Conservation (phyloP, 2,329 filamentous ascomycete species). For the Lasiodiplodia theobromae region DNA sequence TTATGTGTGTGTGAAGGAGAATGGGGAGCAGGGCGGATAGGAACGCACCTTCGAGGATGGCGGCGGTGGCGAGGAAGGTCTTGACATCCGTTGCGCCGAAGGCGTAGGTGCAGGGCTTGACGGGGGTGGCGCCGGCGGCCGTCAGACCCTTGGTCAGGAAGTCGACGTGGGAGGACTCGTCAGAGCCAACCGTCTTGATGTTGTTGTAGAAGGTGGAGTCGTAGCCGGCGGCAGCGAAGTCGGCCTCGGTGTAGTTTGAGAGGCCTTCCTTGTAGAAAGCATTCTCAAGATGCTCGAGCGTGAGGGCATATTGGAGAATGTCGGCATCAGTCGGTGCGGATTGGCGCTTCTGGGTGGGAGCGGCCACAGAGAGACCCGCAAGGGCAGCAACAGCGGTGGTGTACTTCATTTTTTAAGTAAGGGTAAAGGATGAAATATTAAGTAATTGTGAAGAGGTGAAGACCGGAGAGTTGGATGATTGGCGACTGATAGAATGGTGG, state of each 20-base stretch:
- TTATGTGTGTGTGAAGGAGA: no score
- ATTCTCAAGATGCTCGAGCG: slow-evolving; percentile 60
- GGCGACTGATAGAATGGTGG: neutral
- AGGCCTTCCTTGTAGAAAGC: slow-evolving; percentile 69
- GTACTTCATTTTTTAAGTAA: slow-evolving; percentile 20
- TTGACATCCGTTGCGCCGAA: slow-evolving; percentile 59
- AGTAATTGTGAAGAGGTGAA: neutral
- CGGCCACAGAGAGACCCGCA: slow-evolving; percentile 17
- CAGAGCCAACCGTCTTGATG: slow-evolving; percentile 62
- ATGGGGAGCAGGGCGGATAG: no score
- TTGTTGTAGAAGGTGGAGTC: slow-evolving; percentile 63
- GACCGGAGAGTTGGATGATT: neutral
- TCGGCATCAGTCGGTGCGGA: slow-evolving; percentile 30
- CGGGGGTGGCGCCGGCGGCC: slow-evolving; percentile 58
- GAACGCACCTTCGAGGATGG: slow-evolving; percentile 55
- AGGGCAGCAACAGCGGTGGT: slow-evolving; percentile 3
- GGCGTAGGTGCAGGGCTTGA: slow-evolving; percentile 62
- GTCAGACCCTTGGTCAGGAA: slow-evolving; percentile 59
- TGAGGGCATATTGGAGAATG: slow-evolving; percentile 54
- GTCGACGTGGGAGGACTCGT: slow-evolving; percentile 66
- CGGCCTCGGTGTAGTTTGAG: slow-evolving; percentile 60
- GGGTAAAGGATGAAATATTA: slow-evolving; percentile 3
- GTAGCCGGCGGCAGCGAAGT: slow-evolving; percentile 62
- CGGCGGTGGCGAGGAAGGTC: slow-evolving; percentile 60
- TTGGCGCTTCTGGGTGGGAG: slow-evolving; percentile 21